These are phyloP conservation scores for Singerocomus inundabilis DNA, from an alignment of 1,284 basidiomycete genomes.

Conservation along the genomic window DNA sequence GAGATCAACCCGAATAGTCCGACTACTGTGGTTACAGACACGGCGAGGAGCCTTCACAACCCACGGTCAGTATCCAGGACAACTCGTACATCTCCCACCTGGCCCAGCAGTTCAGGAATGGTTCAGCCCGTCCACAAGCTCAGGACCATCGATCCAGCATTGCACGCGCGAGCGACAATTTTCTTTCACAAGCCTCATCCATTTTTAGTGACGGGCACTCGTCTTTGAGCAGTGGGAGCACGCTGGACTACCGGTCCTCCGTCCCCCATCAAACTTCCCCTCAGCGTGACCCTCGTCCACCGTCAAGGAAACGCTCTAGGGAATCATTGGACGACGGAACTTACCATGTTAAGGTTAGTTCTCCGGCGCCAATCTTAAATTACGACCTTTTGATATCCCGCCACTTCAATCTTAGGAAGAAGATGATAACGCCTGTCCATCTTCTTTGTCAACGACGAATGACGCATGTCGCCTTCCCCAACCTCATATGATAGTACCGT, in stretches of 20 bases:
- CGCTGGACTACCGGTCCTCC: constrained; percentile 21
- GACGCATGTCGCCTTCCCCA: constrained; percentile 27
- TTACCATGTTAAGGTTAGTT: constrained; percentile 35
- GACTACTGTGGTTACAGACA: constrained; percentile 21
- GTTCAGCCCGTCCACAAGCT: constrained; percentile 20
- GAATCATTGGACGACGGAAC: constrained; percentile 30
- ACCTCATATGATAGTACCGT: constrained; percentile 25
- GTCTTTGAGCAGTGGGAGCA: constrained; percentile 19
- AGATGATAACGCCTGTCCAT: constrained; percentile 18
- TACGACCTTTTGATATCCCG: constrained; percentile 25
- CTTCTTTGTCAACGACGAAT: constrained; percentile 22
- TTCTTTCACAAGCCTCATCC: constrained; percentile 36
- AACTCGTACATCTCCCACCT: constrained; percentile 23
- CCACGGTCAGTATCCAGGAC: constrained; percentile 21
- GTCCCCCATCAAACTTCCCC: constrained; percentile 17
- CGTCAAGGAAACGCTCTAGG: constrained; percentile 37
- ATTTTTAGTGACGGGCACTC: constrained; percentile 30
- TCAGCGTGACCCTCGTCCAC: constrained; percentile 21
- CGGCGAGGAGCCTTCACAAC: constrained; percentile 14
- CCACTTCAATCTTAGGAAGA: constrained; percentile 31
- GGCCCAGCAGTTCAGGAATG: constrained; percentile 25
- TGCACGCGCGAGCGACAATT: constrained; percentile 35
- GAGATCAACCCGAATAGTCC: constrained; percentile 13
- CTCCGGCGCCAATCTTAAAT: constrained; percentile 32
- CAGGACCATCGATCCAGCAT: constrained; percentile 37